A percentile compares a stretch with the other conserved stretches of the same genome.
These are phyloP conservation scores for Lagenaria siceraria DNA, from an alignment of 306 rosid species.

Conservation along the genomic window DNA sequence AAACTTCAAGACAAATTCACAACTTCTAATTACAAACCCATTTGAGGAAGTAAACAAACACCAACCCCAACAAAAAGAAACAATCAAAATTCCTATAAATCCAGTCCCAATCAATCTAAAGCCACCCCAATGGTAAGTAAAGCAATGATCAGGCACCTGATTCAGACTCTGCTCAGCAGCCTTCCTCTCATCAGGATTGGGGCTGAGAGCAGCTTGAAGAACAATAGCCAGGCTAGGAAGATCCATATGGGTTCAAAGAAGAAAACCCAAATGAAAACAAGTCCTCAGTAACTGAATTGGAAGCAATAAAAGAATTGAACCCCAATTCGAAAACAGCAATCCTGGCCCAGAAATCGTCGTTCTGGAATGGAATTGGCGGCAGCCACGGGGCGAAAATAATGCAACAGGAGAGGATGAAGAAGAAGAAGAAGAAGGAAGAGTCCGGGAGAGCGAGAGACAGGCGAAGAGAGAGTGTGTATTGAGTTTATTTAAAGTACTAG, in stretches of 20 bases:
- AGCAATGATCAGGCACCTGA: slow-evolving; percentile 42
- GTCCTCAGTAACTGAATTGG: not conserved
- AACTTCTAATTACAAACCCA: not conserved
- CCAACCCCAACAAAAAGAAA: not conserved
- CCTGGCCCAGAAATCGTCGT: not conserved
- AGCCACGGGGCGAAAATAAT: not conserved
- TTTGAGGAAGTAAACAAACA: not conserved
- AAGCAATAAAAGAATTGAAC: slow-evolving; percentile 13
- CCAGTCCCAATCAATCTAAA: not conserved
- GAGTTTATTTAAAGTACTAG: not conserved
- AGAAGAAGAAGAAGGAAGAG: slow-evolving; percentile 12
- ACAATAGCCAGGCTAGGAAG: slow-evolving; percentile 50
- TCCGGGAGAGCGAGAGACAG: not conserved
- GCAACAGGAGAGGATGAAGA: not conserved
- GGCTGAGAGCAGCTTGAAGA: slow-evolving; percentile 89
- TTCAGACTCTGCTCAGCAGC: slow-evolving; percentile 84
- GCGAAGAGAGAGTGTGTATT: not conserved
- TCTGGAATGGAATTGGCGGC: not conserved
- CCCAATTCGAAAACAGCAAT: not conserved
- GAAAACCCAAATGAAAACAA: not conserved
- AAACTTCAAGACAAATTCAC: not conserved
- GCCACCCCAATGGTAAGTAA: not conserved
- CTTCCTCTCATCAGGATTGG: slow-evolving; percentile 80
- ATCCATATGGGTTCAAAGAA: slow-evolving; percentile 40
- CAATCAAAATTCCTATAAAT: not conserved